Conservation (phyloP, 352 stramenopile genomes). For the Phytopythium ostracodes region DNA sequence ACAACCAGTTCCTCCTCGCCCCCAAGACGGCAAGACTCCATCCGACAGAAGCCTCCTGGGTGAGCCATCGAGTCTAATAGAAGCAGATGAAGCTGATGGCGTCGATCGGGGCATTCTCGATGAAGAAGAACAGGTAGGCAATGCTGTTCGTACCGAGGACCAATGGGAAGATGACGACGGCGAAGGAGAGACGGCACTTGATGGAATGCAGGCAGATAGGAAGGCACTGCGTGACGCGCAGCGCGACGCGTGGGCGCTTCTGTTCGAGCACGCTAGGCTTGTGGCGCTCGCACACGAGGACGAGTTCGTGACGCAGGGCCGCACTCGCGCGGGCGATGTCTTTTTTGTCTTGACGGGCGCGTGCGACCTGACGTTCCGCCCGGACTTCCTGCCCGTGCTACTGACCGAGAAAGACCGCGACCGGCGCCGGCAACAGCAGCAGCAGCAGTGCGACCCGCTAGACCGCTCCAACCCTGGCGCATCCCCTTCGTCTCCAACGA, state of each 20-base stretch:
- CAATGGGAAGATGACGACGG: neutral
- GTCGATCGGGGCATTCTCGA: neutral
- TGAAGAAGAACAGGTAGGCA: neutral
- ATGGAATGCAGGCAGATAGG: neutral
- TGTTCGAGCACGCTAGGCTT: slow-evolving; percentile 19
- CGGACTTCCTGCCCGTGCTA: slow-evolving; percentile 24
- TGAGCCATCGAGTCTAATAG: neutral
- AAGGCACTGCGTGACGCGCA: slow-evolving; percentile 1
- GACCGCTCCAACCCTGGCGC: neutral
- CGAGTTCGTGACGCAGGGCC: slow-evolving; percentile 22
- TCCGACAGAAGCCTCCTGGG: neutral
- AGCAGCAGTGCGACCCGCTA: neutral
- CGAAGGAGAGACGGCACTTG: neutral
- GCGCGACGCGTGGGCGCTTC: slow-evolving; percentile 5
- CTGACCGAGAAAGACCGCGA: slow-evolving; percentile 17
- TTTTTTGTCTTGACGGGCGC: slow-evolving; percentile 28
- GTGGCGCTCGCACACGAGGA: slow-evolving; percentile 13
- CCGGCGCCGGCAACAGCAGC: slow-evolving; percentile 4
- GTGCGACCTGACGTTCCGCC: slow-evolving; percentile 24
- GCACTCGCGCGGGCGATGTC: slow-evolving; percentile 18
- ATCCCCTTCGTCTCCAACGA: neutral
- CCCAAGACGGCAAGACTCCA: neutral
- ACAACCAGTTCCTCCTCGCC: neutral
- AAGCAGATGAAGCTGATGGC: neutral
- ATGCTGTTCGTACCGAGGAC: neutral